Conservation (phyloP, 2,329 filamentous ascomycete genomes). For the Didymella pinodella region DNA sequence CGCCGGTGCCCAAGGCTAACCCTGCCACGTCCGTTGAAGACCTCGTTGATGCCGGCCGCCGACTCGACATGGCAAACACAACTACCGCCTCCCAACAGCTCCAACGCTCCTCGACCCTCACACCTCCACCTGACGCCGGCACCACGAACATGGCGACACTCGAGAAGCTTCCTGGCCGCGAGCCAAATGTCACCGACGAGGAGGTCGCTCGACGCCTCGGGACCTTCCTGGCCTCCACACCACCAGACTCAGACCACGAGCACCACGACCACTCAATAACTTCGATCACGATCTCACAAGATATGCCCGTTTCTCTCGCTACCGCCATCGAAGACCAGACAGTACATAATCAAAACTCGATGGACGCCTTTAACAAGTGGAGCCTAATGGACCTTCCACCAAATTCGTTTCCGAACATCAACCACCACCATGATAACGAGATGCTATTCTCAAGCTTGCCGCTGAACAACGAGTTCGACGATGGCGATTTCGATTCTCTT, state of each 20-base stretch:
- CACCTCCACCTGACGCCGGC: slow-evolving; percentile 52
- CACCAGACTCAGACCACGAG: slow-evolving; percentile 55
- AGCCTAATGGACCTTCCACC: slow-evolving; percentile 28
- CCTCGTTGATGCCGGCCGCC: slow-evolving; percentile 55
- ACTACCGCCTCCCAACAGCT: slow-evolving; percentile 17
- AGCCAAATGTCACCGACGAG: slow-evolving; percentile 52
- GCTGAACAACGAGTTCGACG: slow-evolving; percentile 50
- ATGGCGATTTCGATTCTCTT: slow-evolving; percentile 51
- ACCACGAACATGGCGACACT: slow-evolving; percentile 46
- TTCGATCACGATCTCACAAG: slow-evolving; percentile 41
- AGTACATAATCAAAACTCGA: neutral
- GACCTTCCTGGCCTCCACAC: slow-evolving; percentile 60
- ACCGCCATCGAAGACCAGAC: slow-evolving; percentile 18
- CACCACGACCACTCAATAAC: slow-evolving; percentile 40
- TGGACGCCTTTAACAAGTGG: slow-evolving; percentile 32
- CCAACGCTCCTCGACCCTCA: slow-evolving; percentile 45
- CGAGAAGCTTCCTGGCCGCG: slow-evolving; percentile 38
- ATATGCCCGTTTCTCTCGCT: slow-evolving; percentile 22
- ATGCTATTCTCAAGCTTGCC: slow-evolving; percentile 47
- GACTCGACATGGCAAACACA: slow-evolving; percentile 46
- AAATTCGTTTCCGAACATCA: slow-evolving; percentile 37
- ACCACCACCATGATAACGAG: slow-evolving; percentile 47
- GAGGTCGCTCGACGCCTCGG: slow-evolving; percentile 58
- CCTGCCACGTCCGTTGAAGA: slow-evolving; percentile 55
- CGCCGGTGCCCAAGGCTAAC: slow-evolving; percentile 35